A percentile compares a stretch with the other conserved stretches of the same genome.
Conservation (phyloP, 208 protist genomes). For the Zelonia costaricensis region DNA sequence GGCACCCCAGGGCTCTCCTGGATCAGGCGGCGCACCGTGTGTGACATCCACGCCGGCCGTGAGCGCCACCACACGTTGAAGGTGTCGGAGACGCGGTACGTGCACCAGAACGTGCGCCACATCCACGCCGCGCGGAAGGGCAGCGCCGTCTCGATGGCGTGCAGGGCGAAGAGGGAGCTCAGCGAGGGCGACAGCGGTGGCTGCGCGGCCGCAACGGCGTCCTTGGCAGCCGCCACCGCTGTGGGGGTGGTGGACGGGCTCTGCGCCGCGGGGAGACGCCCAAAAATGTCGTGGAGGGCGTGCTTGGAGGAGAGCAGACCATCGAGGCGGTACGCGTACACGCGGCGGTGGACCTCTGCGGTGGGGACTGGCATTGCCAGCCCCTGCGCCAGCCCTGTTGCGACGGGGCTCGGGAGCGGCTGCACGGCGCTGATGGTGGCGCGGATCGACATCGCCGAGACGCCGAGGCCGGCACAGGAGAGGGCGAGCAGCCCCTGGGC, state of each 20-base stretch:
- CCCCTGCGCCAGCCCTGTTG: not conserved
- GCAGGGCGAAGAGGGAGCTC: constrained; percentile 31
- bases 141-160: constrained; percentile 20
- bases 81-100: constrained; percentile 29
- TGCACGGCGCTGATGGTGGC: constrained; percentile 18
- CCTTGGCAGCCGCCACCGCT: too few species aligned
- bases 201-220: too few species aligned
- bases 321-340: constrained; percentile 24
- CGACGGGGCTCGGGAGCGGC: constrained; percentile 6
- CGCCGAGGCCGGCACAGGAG: constrained; percentile 10
- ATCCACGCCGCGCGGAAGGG: constrained; percentile 21
- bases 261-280: too few species aligned
- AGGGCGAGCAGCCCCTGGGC: constrained; percentile 7
- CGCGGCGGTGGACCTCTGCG: not conserved
- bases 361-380: not conserved
- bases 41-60: constrained; percentile 17
- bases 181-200: too few species aligned
- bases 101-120: constrained; percentile 23
- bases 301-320: constrained; percentile 23
- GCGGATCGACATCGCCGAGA: constrained; percentile 12
- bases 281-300: constrained; percentile 9
- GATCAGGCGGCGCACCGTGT: too few species aligned
- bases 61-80: constrained; percentile 26
- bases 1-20: too few species aligned
- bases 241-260: too few species aligned